phyloP scores from a whole-genome alignment of 2,329 filamentous ascomycete genomes.

The Sporothrix humicola region DNA sequence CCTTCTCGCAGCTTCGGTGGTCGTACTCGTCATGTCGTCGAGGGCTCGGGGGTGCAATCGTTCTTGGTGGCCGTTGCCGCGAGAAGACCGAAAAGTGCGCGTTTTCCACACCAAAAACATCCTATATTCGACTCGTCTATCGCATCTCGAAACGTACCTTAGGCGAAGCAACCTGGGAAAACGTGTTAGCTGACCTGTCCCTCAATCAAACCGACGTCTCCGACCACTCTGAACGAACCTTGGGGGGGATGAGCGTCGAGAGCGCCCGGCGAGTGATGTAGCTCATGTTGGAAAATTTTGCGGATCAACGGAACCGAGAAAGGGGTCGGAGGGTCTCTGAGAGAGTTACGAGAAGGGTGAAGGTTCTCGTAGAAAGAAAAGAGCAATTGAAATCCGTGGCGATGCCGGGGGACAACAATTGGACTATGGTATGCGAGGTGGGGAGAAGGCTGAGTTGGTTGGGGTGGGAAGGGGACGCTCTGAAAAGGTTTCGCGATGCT shows the following conservation, averaged over 20 bases:
- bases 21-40: not conserved
- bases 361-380: constrained; percentile 12
- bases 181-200: constrained; percentile 2
- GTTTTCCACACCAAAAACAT: constrained; percentile 28
- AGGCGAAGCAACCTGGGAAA: constrained; percentile 74
- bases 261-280: constrained; percentile 88
- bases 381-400: constrained; percentile 31
- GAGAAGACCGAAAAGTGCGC: constrained; percentile 32
- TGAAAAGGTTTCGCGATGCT: constrained; percentile 34
- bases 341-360: constrained; percentile 40
- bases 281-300: constrained; percentile 75
- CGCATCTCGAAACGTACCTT: constrained; percentile 67
- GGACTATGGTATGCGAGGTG: constrained; percentile 20
- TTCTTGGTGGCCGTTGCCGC: constrained; percentile 8
- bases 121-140: not conserved
- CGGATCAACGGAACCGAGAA: constrained; percentile 32
- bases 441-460: constrained; percentile 26
- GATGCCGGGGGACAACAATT: constrained; percentile 31
- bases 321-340: constrained; percentile 32
- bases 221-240: constrained; percentile 65
- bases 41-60: not conserved
- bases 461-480: not conserved
- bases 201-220: constrained; percentile 15
- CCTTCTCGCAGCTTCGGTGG: not conserved
- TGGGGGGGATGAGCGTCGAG: constrained; percentile 98